Evolutionary conservation across 257 asterid species (phyloP), one percentile per base, ranked within the genome.

Genomic region (Fraxinus quadrangulata): DNA sequence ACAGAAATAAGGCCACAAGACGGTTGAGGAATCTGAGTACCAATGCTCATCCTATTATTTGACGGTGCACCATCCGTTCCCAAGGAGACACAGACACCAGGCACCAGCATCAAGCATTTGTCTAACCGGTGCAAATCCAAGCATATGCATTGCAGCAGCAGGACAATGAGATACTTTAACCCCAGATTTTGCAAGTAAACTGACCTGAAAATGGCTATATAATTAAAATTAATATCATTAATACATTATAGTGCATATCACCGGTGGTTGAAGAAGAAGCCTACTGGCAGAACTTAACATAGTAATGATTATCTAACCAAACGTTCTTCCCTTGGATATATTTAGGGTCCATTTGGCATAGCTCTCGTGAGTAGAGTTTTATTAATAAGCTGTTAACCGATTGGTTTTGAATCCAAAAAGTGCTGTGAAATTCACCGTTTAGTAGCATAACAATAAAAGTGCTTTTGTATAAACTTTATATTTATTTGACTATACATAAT

Each of bases 31-130:
- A 51, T 75, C 13, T 67, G 75, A 54, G 30, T 89, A 92, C 96
- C 96, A n/a, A 91, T 88, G 86, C 97, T 92, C 97, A 92, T 92
- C 83, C 97, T 84, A 77, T 92, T 92, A 78, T 92, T 92, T 67
- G 91, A 87, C 39, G 97, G 95, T 67, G 96, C 97, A 16, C 97
- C 97, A 31, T 92, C 96, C 61, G 97, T 92, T 67, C 96, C 95
- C 79, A 92, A 80, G 59, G 97, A 92, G 74, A 92, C 95, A 16
- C 97, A 92, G 2, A 92, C 88, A 72, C 92, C 28, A 26, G 28
- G 28, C 28, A 26, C 28, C 96, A 21, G 93, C 92, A 39, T 80
- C 85, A 16, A 92, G 86, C 97, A 91, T 92, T 83, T 91, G 92
- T 79, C 75, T 86, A 40, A 92, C 76, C 4, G 96, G 96, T 45